Conservation (phyloP, 2,329 filamentous ascomycete genomes). For the Acrodontium crateriforme region DNA sequence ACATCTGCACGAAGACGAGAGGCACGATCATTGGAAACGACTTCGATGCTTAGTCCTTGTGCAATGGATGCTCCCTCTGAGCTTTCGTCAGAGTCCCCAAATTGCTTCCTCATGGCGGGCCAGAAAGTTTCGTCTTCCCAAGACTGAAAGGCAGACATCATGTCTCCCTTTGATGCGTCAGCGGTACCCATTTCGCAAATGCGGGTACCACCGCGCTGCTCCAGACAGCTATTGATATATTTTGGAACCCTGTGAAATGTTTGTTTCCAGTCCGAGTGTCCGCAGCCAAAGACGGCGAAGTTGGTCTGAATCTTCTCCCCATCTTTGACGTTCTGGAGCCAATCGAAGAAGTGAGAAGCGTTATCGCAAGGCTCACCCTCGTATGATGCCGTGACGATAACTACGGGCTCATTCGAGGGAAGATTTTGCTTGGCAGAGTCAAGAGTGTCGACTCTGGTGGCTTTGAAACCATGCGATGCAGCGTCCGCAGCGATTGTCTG, state of each 20-base stretch:
- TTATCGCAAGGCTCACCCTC: slow-evolving; percentile 65
- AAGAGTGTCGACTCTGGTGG: slow-evolving; percentile 40
- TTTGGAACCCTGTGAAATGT: slow-evolving; percentile 58
- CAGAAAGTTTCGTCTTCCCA: neutral
- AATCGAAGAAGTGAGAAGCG: slow-evolving; percentile 52
- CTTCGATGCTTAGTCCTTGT: no score
- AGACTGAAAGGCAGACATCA: neutral
- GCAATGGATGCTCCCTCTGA: slow-evolving; percentile 10
- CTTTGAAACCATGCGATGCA: slow-evolving; percentile 43
- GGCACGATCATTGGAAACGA: no score
- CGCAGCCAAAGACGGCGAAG: slow-evolving; percentile 60
- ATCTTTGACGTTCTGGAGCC: slow-evolving; percentile 42
- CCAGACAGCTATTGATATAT: slow-evolving; percentile 42
- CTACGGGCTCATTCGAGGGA: slow-evolving; percentile 45
- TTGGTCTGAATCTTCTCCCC: slow-evolving; percentile 41
- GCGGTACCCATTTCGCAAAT: slow-evolving; percentile 36
- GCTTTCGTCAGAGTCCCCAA: no score
- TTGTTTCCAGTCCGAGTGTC: slow-evolving; percentile 39
- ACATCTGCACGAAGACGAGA: neutral
- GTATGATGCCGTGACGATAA: slow-evolving; percentile 58
- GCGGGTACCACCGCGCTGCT: slow-evolving; percentile 35
- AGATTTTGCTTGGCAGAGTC: slow-evolving; percentile 49
- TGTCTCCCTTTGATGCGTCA: neutral
- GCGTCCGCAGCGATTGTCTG: slow-evolving; percentile 49
- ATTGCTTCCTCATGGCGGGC: slow-evolving; percentile 27